Conservation (phyloP, 805 yeast species). For the Candida schatavii region DNA sequence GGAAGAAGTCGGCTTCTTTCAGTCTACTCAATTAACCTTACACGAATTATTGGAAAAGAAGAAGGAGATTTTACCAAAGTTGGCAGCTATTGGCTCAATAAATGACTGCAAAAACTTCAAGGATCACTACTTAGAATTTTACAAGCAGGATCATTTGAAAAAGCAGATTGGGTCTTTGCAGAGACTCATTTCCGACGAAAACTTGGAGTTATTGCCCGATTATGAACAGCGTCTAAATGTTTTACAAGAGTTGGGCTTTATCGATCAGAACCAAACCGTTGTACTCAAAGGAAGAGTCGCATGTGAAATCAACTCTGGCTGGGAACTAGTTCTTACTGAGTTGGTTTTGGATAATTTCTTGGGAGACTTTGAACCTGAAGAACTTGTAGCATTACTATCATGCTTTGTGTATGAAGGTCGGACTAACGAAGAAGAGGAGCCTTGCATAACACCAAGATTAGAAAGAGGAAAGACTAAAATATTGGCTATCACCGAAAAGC, state of each 20-base stretch:
- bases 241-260: slow-evolving; percentile 71
- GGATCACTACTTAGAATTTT: slow-evolving; percentile 42
- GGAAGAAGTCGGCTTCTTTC: slow-evolving; percentile 42
- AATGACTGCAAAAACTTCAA: slow-evolving; percentile 42
- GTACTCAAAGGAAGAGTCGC: slow-evolving; percentile 89
- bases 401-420: slow-evolving; percentile 92
- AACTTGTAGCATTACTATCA: slow-evolving; percentile 90
- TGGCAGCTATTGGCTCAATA: slow-evolving; percentile 24
- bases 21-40: slow-evolving; percentile 28
- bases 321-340: slow-evolving; percentile 88
- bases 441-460: slow-evolving; percentile 70
- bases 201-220: slow-evolving; percentile 86
- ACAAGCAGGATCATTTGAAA: slow-evolving; percentile 44
- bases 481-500: slow-evolving; percentile 61
- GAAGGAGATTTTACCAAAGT: slow-evolving; percentile 25
- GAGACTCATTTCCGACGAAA: slow-evolving; percentile 76
- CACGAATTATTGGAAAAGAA: slow-evolving; percentile 39
- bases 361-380: slow-evolving; percentile 92
- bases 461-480: slow-evolving; percentile 68
- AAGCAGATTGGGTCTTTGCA: slow-evolving; percentile 54
- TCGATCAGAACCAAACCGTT: slow-evolving; percentile 74
- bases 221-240: slow-evolving; percentile 87
- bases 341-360: slow-evolving; percentile 85
- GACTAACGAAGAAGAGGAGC: slow-evolving; percentile 60
- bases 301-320: slow-evolving; percentile 88